Base-by-base conservation (phyloP, 2,329 filamentous ascomycete species). In the Ophiostoma perfectum region DNA sequence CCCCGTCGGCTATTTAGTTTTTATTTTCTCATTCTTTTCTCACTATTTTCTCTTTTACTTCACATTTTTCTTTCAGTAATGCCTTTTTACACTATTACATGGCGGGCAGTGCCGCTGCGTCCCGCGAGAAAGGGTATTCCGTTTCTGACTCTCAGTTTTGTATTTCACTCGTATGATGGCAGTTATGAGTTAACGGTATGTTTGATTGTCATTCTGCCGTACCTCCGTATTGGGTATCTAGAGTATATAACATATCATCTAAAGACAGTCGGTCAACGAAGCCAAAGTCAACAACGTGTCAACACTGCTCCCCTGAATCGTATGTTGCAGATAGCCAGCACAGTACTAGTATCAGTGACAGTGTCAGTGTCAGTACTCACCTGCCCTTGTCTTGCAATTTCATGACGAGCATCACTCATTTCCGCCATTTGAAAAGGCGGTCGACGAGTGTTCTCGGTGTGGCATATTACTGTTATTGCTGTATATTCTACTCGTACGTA, bases 391-490 rank as follows among this genome's bases (percentile, higher is more conserved):
- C 27, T 27, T 27, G 58, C 12, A 62, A 39, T 62, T 38, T 36
- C 38, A 41, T 41, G 14, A 41, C 4, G 18, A 47, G 27, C 18
- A 7, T 27, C 27, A 14, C 27, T 58, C 27, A 58, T 58, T 58
- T 58, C n/a, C 27, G 27, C 55, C 55, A 60, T 38, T 14, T 60
- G 27, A 60, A 58, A 60, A 60, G 55, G 55, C 55, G 27, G 55
- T 60, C 55, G 55, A 16, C 9, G 3, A 27, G 27, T 27, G 27
- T 27, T 27, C 27, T 27, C 27, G 27, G 27, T 27, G 27, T 27
- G 27, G 27, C 27, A 27, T 27, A 27, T 27, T 27, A 27, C 27
- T 27, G 27, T 27, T 27, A 27, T 27, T 27, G 27, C 27, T 44
- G 11, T 44, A 27, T 27, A 27, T 27, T 27, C 27, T 27, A 27